phyloP scores from a whole-genome alignment of 108 stramenopile species.

The Seminavis robusta region DNA sequence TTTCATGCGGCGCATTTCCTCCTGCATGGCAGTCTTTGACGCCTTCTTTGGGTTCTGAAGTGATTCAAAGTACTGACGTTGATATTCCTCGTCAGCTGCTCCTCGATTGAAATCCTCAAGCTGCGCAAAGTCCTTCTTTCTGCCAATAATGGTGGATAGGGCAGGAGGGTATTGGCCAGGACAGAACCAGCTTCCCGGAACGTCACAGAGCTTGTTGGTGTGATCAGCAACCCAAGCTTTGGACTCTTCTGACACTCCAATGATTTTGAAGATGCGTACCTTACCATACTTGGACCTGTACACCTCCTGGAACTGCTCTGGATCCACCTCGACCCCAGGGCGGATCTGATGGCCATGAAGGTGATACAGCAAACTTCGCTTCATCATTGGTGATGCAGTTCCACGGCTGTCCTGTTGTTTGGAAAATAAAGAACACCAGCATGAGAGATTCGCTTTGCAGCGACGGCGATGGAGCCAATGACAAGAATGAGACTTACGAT shows the following conservation, averaged over 20 bases:
- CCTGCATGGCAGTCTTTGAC: conserved; percentile 31
- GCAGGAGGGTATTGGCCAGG: conserved; percentile 88
- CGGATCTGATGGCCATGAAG: conserved; percentile 80
- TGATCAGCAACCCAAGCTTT: conserved; percentile 78
- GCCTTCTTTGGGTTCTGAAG: conserved; percentile 70
- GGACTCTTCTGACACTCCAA: conserved; percentile 72
- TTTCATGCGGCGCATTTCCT: conserved; percentile 31
- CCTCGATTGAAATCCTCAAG: conserved; percentile 92
- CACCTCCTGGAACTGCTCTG: conserved; percentile 77
- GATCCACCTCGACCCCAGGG: conserved; percentile 75
- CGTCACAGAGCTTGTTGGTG: conserved; percentile 74
- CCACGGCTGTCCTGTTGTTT: conserved; percentile 76
- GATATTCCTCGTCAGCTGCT: conserved; percentile 74
- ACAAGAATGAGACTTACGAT: conserved; percentile 37
- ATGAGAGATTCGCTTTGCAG: neutral
- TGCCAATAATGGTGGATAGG: conserved; percentile 52
- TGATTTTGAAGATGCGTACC: conserved; percentile 95
- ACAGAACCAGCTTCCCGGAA: conserved; percentile 87
- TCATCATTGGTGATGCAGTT: conserved; percentile 90
- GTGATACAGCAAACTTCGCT: conserved; percentile 87
- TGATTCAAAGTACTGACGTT: conserved; percentile 82
- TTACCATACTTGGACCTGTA: conserved; percentile 95
- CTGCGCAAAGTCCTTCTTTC: conserved; percentile 88
- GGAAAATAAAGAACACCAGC: neutral
- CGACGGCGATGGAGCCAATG: neutral